A percentile compares a stretch with the other conserved stretches of the same genome.
These are phyloP conservation scores for Boletus bicolor DNA, from an alignment of 768 basidiomycete genomes.

Conservation along the genomic window DNA sequence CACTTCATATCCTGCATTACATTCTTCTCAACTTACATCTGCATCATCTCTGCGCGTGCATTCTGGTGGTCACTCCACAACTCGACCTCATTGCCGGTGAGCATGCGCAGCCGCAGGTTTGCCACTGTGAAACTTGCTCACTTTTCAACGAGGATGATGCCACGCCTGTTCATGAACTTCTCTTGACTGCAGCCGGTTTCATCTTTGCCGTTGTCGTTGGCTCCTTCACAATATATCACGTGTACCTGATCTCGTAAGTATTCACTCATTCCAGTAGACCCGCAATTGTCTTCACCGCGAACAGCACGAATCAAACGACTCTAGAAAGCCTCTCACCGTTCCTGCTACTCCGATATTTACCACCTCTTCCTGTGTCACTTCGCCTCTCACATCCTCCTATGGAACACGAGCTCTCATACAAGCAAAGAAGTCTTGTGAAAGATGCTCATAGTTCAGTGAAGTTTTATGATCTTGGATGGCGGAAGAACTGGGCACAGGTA, in stretches of 20 bases:
- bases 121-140: background rate
- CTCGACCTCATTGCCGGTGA: conserved; percentile 53
- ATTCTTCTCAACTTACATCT: conserved; percentile 59
- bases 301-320: conserved; percentile 84
- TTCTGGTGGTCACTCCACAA: conserved; percentile 66
- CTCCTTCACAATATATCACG: conserved; percentile 71
- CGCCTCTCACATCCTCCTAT: conserved; percentile 66
- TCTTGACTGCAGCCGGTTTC: conserved; percentile 56
- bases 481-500: conserved; percentile 64
- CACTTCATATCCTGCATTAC: conserved; percentile 70
- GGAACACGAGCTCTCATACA: conserved; percentile 66
- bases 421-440: conserved; percentile 63
- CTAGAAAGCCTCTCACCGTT: conserved; percentile 75
- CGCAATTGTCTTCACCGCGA: background rate
- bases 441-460: conserved; percentile 58
- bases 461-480: conserved; percentile 73
- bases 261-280: background rate
- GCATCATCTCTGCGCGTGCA: conserved; percentile 48
- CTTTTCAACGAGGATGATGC: conserved; percentile 46
- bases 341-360: conserved; percentile 66
- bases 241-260: conserved; percentile 71
- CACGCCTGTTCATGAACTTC: conserved; percentile 69
- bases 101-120: conserved; percentile 21
- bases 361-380: conserved; percentile 47
- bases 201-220: conserved; percentile 66